These are phyloP conservation scores for Metschnikowia henanensis DNA, from an alignment of 805 yeast species.

Conservation along the genomic window DNA sequence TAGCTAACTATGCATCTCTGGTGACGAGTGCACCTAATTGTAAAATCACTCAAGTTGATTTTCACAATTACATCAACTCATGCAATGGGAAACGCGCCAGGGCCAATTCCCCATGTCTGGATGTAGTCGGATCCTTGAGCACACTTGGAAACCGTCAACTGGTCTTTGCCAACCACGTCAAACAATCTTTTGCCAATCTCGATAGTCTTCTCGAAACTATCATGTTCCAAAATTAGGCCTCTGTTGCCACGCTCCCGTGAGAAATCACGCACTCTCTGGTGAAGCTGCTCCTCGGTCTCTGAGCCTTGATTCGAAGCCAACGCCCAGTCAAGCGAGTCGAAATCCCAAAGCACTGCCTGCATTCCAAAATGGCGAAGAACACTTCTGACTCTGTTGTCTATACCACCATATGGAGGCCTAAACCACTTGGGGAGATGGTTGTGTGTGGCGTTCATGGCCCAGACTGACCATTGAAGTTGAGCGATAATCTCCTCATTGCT, in stretches of 20 bases:
- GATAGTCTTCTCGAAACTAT: slow-evolving; percentile 66
- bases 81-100: background rate
- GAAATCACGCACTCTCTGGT: slow-evolving; percentile 58
- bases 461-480: slow-evolving; percentile 90
- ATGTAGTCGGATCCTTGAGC: slow-evolving; percentile 67
- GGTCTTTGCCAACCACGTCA: slow-evolving; percentile 46
- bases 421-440: slow-evolving; percentile 88
- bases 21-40: too few species aligned
- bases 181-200: slow-evolving; percentile 62
- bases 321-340: slow-evolving; percentile 91
- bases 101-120: slow-evolving; percentile 27
- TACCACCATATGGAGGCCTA: slow-evolving; percentile 96
- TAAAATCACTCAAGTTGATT: too few species aligned
- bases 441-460: slow-evolving; percentile 98
- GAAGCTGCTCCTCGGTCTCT: slow-evolving; percentile 53
- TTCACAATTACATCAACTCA: too few species aligned
- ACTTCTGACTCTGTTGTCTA: slow-evolving; percentile 81
- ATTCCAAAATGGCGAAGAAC: slow-evolving; percentile 84
- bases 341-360: slow-evolving; percentile 88
- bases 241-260: slow-evolving; percentile 22
- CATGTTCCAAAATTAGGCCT: slow-evolving; percentile 89
- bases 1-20: too few species aligned
- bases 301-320: slow-evolving; percentile 39
- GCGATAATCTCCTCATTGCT: slow-evolving; percentile 82
- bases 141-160: slow-evolving; percentile 78